A percentile compares a stretch with the other conserved stretches of the same genome.
phyloP scores from a whole-genome alignment of 495 filamentous ascomycete genomes.

The Neurospora sp. region DNA sequence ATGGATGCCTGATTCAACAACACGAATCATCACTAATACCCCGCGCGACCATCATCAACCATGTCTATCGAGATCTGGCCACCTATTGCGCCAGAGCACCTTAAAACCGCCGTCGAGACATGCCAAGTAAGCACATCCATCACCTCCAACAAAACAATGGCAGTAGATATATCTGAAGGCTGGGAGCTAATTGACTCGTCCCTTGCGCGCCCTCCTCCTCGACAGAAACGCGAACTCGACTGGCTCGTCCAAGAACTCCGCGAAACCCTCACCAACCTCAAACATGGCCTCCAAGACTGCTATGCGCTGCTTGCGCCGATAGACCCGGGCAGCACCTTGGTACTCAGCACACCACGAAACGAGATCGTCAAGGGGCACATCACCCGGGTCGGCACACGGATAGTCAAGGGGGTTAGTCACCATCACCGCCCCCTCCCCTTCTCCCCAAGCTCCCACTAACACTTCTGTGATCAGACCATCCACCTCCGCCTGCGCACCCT shows the following conservation, averaged over 20 bases:
- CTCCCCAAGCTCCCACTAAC: background rate
- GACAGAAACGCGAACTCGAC: constrained; percentile 64
- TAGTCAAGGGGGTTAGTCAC: constrained; percentile 63
- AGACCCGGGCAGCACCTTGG: constrained; percentile 77
- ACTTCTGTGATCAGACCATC: constrained; percentile 25
- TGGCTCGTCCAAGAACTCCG: constrained; percentile 79
- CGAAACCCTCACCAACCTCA: constrained; percentile 64
- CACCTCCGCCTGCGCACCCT: constrained; percentile 40
- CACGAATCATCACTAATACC: constrained; percentile 7
- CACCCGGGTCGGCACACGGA: constrained; percentile 65
- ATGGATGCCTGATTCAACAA: constrained; percentile 26
- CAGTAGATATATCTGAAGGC: constrained; percentile 11
- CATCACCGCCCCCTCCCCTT: background rate
- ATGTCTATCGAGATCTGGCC: constrained; percentile 77
- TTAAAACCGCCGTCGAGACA: constrained; percentile 57
- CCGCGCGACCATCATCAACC: constrained; percentile 8
- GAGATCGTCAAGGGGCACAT: constrained; percentile 88
- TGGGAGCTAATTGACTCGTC: constrained; percentile 25
- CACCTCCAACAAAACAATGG: background rate
- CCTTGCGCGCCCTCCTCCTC: constrained; percentile 24
- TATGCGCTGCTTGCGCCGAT: constrained; percentile 68
- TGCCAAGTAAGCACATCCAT: constrained; percentile 44
- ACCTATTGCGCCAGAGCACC: constrained; percentile 51
- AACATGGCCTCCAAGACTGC: constrained; percentile 83
- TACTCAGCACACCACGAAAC: constrained; percentile 73